A percentile compares a stretch with the other conserved stretches of the same genome.
phyloP scores from a whole-genome alignment of 2,329 filamentous ascomycete species.

The Harringtonia aguacate region DNA sequence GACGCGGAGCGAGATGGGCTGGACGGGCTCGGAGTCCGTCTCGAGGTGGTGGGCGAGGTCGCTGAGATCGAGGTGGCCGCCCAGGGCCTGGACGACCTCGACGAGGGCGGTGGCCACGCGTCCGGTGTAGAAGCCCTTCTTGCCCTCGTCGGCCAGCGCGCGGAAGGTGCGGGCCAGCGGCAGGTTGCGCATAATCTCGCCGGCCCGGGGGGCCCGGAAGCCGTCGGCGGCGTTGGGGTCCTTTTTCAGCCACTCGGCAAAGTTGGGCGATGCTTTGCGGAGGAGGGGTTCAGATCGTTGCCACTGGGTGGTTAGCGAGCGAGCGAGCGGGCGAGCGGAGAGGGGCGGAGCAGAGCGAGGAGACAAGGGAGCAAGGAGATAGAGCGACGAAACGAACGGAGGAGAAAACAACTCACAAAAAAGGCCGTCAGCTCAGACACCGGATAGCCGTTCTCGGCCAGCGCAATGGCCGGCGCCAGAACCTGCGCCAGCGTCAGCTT shows the following conservation, averaged over 20 bases:
- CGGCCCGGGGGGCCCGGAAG: constrained; percentile 61
- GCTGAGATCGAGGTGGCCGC: constrained; percentile 67
- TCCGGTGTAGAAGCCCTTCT: constrained; percentile 84
- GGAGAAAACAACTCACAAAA: constrained; percentile 40
- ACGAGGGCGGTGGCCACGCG: constrained; percentile 72
- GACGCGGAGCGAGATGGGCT: constrained; percentile 78
- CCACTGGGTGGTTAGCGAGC: constrained; percentile 50
- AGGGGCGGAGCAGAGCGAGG: too few relatives aligned
- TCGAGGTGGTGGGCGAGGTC: constrained; percentile 69
- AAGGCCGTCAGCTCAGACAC: constrained; percentile 68
- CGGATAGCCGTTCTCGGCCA: constrained; percentile 83
- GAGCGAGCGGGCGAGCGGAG: too few relatives aligned
- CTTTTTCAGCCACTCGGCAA: constrained; percentile 73
- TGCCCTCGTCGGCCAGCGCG: constrained; percentile 66
- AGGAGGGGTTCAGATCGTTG: constrained; percentile 49
- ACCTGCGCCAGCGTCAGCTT: constrained; percentile 69
- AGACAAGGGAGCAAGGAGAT: too few relatives aligned
- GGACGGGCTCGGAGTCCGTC: constrained; percentile 60
- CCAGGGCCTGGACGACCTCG: constrained; percentile 63
- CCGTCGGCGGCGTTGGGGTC: constrained; percentile 59
- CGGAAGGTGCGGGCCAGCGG: constrained; percentile 74
- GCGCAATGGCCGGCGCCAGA: constrained; percentile 68
- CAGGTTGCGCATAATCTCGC: constrained; percentile 84
- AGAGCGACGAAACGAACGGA: not conserved
- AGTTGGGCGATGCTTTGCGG: constrained; percentile 71